These are phyloP conservation scores for Priceomyces medius DNA, from an alignment of 805 yeast species.

Conservation along the genomic window DNA sequence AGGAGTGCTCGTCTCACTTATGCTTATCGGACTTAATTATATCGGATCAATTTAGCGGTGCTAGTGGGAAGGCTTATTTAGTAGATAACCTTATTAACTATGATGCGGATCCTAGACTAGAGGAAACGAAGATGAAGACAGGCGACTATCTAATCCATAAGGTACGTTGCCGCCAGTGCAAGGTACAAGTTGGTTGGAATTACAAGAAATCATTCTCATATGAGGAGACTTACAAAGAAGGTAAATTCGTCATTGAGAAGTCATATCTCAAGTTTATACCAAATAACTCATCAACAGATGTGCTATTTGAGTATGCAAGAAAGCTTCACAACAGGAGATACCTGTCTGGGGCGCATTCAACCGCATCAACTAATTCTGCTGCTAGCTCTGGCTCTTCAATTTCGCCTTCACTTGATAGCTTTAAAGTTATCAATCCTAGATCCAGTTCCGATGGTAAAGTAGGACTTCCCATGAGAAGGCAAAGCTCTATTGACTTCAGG, in stretches of 20 bases:
- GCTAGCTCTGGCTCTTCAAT: constrained; percentile 4
- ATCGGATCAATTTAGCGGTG: constrained; percentile 39
- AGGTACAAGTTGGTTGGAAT: constrained; percentile 37
- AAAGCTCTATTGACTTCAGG: constrained; percentile 10
- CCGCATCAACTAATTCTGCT: constrained; percentile 6
- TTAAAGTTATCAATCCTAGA: constrained; percentile 12
- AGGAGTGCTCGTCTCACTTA: constrained; percentile 40
- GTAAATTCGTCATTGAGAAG: constrained; percentile 44
- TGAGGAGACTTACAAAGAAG: constrained; percentile 42
- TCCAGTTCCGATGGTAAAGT: neutral
- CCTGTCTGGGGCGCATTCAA: constrained; percentile 11
- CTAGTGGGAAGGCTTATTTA: constrained; percentile 40
- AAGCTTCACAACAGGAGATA: constrained; percentile 14
- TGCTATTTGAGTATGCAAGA: constrained; percentile 32
- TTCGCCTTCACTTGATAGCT: constrained; percentile 10
- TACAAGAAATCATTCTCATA: constrained; percentile 37
- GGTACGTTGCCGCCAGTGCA: constrained; percentile 41
- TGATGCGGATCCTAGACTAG: constrained; percentile 22
- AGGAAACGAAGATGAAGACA: constrained; percentile 39
- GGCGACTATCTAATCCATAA: constrained; percentile 38
- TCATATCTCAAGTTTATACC: constrained; percentile 33
- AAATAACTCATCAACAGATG: constrained; percentile 34
- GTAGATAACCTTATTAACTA: constrained; percentile 40
- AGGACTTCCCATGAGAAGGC: constrained; percentile 2
- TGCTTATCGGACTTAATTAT: constrained; percentile 36